phyloP scores from a whole-genome alignment of 352 stramenopile species.

The Globisporangium middletonii region DNA sequence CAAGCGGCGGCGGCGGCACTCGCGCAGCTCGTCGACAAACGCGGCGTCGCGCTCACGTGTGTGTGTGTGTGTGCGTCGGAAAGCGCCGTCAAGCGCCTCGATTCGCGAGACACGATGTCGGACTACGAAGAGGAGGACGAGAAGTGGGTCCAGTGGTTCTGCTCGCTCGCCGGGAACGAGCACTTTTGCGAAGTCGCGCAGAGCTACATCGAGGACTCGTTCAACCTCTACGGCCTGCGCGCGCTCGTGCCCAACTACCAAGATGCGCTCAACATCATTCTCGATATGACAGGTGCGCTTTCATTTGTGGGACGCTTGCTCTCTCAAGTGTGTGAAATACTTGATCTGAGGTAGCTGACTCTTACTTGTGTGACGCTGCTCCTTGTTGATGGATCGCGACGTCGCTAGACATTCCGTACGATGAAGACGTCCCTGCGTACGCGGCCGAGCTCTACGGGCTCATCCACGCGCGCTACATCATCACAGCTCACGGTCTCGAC shows the following conservation, averaged over 20 bases:
- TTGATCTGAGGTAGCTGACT: neutral
- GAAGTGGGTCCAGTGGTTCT: slow-evolving; percentile 93
- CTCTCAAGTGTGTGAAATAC: neutral
- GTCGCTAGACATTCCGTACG: slow-evolving; percentile 76
- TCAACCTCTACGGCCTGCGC: slow-evolving; percentile 90
- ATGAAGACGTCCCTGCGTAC: slow-evolving; percentile 82
- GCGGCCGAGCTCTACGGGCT: slow-evolving; percentile 87
- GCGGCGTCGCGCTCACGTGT: neutral
- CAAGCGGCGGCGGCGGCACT: no score
- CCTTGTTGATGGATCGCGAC: neutral
- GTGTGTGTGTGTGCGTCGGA: neutral
- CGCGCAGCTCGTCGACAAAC: no score
- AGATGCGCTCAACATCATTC: slow-evolving; percentile 90
- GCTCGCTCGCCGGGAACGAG: slow-evolving; percentile 88
- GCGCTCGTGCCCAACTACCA: slow-evolving; percentile 88
- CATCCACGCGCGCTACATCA: slow-evolving; percentile 88
- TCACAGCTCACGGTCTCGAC: slow-evolving; percentile 83
- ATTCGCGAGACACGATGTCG: slow-evolving; percentile 43
- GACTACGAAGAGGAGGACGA: slow-evolving; percentile 90
- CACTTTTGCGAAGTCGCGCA: slow-evolving; percentile 90
- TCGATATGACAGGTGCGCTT: slow-evolving; percentile 76
- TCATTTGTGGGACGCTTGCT: neutral
- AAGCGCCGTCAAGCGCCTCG: neutral
- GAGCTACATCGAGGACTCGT: slow-evolving; percentile 93
- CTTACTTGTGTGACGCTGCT: neutral